Conservation (phyloP, 768 basidiomycete species). For the Krasilnikovozyma curviuscula region DNA sequence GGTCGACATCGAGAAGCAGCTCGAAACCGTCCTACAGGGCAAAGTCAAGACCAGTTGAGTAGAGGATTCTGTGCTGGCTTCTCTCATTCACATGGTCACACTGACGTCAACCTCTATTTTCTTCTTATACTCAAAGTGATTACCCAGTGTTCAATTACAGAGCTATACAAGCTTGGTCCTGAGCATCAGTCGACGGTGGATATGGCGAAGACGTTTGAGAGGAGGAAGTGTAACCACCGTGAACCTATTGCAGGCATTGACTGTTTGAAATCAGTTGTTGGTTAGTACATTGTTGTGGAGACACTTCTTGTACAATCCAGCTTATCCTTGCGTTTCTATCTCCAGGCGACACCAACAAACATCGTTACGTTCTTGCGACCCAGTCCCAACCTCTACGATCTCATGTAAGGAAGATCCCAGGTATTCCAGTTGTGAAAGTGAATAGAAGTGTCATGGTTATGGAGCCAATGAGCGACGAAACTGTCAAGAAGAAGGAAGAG, state of each 20-base stretch:
- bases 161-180: constrained; percentile 68
- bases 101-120: neutral
- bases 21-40: constrained; percentile 62
- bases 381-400: constrained; percentile 56
- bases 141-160: constrained; percentile 90
- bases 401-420: constrained; percentile 53
- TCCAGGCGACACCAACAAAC: constrained; percentile 46
- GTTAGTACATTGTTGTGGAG: constrained; percentile 33
- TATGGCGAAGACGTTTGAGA: constrained; percentile 79
- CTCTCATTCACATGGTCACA: constrained; percentile 30
- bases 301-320: neutral
- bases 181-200: constrained; percentile 56
- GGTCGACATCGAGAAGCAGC: constrained; percentile 55
- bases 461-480: constrained; percentile 68
- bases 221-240: constrained; percentile 83
- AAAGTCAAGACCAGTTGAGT: constrained; percentile 84
- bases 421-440: constrained; percentile 73
- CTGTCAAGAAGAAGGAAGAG: constrained; percentile 44
- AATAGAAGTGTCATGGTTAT: constrained; percentile 71
- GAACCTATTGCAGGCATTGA: constrained; percentile 69
- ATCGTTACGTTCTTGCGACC: constrained; percentile 75
- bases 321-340: neutral
- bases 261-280: constrained; percentile 62
- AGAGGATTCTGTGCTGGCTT: constrained; percentile 21
- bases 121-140: constrained; percentile 49